A percentile compares a stretch with the other conserved stretches of the same genome.
These are phyloP conservation scores for Aspergillus pseudotamarii DNA, from an alignment of 2,329 filamentous ascomycete species.

Conservation along the genomic window DNA sequence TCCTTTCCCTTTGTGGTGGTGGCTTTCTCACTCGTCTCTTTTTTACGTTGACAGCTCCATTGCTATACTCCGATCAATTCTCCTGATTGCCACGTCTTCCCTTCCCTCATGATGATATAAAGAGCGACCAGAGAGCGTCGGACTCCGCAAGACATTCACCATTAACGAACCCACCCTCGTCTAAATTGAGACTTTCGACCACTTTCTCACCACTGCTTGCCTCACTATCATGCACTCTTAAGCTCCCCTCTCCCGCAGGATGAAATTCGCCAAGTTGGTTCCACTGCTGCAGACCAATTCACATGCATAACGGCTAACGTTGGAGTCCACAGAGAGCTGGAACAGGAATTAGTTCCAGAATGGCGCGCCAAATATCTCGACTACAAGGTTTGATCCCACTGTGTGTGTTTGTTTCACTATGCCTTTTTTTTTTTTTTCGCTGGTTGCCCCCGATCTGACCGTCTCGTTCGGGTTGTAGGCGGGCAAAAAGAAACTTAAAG, in stretches of 20 bases:
- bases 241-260: conserved; percentile 33
- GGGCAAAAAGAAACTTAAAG: conserved; percentile 92
- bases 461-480: conserved; percentile 41
- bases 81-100: neutral
- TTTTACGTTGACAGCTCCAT: neutral
- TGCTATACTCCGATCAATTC: neutral
- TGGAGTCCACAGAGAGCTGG: conserved; percentile 64
- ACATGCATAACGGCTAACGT: conserved; percentile 24
- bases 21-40: neutral
- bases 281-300: conserved; percentile 8
- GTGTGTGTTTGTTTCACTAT: conserved; percentile 18
- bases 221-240: conserved; percentile 21
- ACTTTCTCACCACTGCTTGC: neutral
- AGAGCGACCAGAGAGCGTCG: neutral
- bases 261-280: conserved; percentile 66
- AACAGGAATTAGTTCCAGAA: conserved; percentile 87
- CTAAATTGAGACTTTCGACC: neutral
- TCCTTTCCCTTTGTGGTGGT: neutral
- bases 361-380: conserved; percentile 94
- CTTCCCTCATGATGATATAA: neutral
- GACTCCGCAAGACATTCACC: neutral
- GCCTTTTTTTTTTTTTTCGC: conserved; percentile 9
- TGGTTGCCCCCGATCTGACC: conserved; percentile 3
- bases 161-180: neutral
- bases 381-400: conserved; percentile 69